These are phyloP conservation scores for Euphrasia confusa DNA, from an alignment of 257 asterid species.

Conservation along the genomic window DNA sequence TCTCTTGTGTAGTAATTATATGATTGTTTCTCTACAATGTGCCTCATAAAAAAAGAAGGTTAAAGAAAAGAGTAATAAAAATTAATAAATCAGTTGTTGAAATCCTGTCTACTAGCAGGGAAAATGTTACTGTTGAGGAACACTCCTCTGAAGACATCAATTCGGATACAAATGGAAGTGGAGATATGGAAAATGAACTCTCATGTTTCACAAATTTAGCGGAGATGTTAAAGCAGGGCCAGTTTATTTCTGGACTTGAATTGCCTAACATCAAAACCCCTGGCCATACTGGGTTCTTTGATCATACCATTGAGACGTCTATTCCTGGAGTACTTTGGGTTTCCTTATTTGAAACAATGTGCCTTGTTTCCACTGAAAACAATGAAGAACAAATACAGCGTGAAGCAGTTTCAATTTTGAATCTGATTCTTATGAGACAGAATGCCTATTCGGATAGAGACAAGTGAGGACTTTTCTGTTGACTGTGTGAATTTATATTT, in stretches of 20 bases:
- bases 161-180: slow-evolving; percentile 30
- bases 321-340: slow-evolving; percentile 44
- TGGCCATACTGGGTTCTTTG: slow-evolving; percentile 23
- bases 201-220: slow-evolving; percentile 26
- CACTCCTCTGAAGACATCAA: slow-evolving; percentile 28
- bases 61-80: not conserved
- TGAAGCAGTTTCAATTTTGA: slow-evolving; percentile 80
- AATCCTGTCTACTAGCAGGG: slow-evolving; percentile 59
- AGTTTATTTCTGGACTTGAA: slow-evolving; percentile 28
- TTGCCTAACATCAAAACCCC: slow-evolving; percentile 26
- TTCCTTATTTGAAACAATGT: slow-evolving; percentile 56
- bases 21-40: slow-evolving; percentile 8
- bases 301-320: slow-evolving; percentile 32
- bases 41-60: slow-evolving; percentile 8
- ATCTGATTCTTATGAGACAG: slow-evolving; percentile 60
- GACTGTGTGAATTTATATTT: not conserved
- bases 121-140: slow-evolving; percentile 50
- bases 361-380: slow-evolving; percentile 43
- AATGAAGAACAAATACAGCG: slow-evolving; percentile 40
- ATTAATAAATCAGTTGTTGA: slow-evolving; percentile 22
- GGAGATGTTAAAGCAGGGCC: slow-evolving; percentile 35
- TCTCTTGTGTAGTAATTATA: not conserved
- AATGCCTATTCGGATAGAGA: slow-evolving; percentile 76
- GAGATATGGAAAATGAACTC: slow-evolving; percentile 33
- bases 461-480: slow-evolving; percentile 46